A percentile compares a stretch with the other conserved stretches of the same genome.
These are phyloP conservation scores for Saccharomycopsis capsularis DNA, from an alignment of 805 yeast species.

Conservation along the genomic window DNA sequence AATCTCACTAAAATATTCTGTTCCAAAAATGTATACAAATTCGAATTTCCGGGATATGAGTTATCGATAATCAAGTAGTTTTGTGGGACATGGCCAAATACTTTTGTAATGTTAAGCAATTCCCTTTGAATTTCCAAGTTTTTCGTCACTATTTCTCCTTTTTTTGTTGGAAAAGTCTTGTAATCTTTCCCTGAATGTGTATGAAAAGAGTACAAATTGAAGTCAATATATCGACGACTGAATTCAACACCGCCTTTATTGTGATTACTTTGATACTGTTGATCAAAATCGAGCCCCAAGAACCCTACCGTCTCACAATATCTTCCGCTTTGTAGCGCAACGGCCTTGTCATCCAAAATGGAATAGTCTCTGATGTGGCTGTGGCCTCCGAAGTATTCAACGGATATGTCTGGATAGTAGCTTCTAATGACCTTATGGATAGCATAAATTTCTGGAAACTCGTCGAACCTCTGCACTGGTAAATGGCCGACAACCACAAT, in stretches of 20 bases:
- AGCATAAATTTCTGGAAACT: conserved; percentile 30
- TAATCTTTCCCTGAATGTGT: conserved; percentile 42
- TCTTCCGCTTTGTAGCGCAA: conserved; percentile 87
- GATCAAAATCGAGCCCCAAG: conserved; percentile 43
- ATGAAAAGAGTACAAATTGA: conserved; percentile 63
- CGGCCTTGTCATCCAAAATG: conserved; percentile 54
- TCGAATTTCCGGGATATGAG: conserved; percentile 50
- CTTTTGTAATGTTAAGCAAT: conserved; percentile 45
- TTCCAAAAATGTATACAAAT: conserved; percentile 54
- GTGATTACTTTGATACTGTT: conserved; percentile 20
- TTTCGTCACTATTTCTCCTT: conserved; percentile 45
- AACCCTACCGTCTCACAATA: conserved; percentile 94
- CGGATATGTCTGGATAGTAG: conserved; percentile 51
- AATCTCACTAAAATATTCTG: conserved; percentile 47
- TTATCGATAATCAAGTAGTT: conserved; percentile 64
- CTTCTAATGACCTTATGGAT: conserved; percentile 43
- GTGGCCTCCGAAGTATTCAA: conserved; percentile 93
- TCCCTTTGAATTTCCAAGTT: conserved; percentile 38
- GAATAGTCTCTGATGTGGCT: conserved; percentile 85
- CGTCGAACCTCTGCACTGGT: conserved; percentile 46
- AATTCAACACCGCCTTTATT: conserved; percentile 29
- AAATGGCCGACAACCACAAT: conserved; percentile 73
- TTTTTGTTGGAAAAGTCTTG: conserved; percentile 42
- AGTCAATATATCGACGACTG: conserved; percentile 73
- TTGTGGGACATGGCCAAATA: conserved; percentile 58